Evolutionary conservation across 495 filamentous ascomycete species (phyloP).

Genomic region (Tetracladium marchalianum): DNA sequence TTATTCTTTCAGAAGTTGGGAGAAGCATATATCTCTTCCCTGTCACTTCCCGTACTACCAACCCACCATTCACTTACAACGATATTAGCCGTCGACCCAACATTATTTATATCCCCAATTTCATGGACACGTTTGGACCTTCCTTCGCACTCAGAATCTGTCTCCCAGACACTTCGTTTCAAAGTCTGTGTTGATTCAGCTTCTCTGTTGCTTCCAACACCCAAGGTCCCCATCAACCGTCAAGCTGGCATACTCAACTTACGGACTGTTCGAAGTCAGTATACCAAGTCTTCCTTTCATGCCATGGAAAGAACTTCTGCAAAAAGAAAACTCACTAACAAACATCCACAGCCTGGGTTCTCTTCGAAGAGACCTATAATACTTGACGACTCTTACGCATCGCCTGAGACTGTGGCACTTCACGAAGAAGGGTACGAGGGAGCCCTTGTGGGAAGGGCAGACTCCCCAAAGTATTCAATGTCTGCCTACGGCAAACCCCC

Average conservation of each 20-base stretch:
- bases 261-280: conserved; percentile 19
- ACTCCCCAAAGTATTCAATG: conserved; percentile 37
- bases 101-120: too few species aligned
- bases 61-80: background rate
- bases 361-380: conserved; percentile 20
- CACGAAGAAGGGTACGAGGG: conserved; percentile 28
- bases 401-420: conserved; percentile 22
- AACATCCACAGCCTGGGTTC: conserved; percentile 16
- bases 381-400: conserved; percentile 25
- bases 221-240: conserved; percentile 8
- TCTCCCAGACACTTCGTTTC: background rate
- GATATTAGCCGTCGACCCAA: background rate
- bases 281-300: background rate
- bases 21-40: background rate
- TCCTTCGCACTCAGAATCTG: background rate
- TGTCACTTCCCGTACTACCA: background rate
- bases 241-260: conserved; percentile 24
- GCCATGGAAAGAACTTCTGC: background rate
- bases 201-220: background rate
- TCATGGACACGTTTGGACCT: background rate
- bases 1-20: too few species aligned
- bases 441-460: conserved; percentile 31
- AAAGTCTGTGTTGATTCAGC: background rate
- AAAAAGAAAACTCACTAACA: conserved; percentile 6
- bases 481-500: conserved; percentile 43